Conservation (phyloP, 805 yeast genomes). For the Kazachstania kunashirensis region DNA sequence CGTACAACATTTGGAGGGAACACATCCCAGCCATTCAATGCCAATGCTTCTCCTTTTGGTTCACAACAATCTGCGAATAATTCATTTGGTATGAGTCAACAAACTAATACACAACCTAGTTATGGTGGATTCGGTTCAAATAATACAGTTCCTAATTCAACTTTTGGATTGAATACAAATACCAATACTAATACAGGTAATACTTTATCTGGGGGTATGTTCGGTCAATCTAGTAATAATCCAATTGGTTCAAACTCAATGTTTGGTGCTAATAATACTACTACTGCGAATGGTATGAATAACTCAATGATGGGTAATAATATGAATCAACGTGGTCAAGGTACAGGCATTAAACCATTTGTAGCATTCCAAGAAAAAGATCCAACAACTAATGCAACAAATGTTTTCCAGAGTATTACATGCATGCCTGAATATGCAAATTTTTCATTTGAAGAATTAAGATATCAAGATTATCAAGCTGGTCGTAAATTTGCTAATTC, state of each 20-base stretch:
- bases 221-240: conserved; percentile 4
- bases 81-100: conserved; percentile 7
- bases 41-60: conserved; percentile 17
- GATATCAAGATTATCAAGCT: conserved; percentile 81
- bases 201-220: not conserved
- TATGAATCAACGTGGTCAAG: conserved; percentile 37
- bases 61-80: conserved; percentile 8
- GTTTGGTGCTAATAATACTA: conserved; percentile 14
- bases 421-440: conserved; percentile 86
- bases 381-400: conserved; percentile 41
- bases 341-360: conserved; percentile 66
- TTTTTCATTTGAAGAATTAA: conserved; percentile 77
- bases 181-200: not conserved
- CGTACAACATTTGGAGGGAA: conserved; percentile 16
- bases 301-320: conserved; percentile 7
- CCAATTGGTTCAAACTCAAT: conserved; percentile 10
- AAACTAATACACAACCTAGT: conserved; percentile 2
- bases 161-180: conserved; percentile 4
- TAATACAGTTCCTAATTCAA: conserved; percentile 21
- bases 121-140: conserved; percentile 33
- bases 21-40: conserved; percentile 15
- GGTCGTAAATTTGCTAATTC: conserved; percentile 27
- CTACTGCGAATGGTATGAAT: conserved; percentile 6
- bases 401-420: conserved; percentile 61
- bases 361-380: conserved; percentile 67